phyloP scores from a whole-genome alignment of 2,329 filamentous ascomycete genomes.

The Calonectria montana region DNA sequence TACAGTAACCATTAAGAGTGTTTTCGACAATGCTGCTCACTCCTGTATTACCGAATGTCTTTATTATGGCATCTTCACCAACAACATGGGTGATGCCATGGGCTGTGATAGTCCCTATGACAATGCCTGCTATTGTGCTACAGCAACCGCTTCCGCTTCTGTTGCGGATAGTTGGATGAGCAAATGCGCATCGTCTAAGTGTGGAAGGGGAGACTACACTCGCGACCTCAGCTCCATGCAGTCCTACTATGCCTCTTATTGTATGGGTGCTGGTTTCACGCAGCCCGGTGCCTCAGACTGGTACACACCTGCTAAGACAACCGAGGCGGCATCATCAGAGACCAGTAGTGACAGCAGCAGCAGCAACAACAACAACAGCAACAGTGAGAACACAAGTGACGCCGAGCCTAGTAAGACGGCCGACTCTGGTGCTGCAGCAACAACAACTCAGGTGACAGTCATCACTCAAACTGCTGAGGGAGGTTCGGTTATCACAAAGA shows the following conservation, averaged over 20 bases:
- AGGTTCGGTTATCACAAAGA: conserved; percentile 32
- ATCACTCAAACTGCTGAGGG: conserved; percentile 41
- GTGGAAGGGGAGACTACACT: conserved; percentile 35
- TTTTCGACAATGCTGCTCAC: conserved; percentile 27
- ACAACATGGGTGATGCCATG: conserved; percentile 36
- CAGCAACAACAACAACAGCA: not conserved
- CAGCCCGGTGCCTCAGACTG: conserved; percentile 39
- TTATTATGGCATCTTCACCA: conserved; percentile 14
- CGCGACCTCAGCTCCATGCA: conserved; percentile 41
- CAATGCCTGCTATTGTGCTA: conserved; percentile 43
- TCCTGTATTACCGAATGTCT: conserved; percentile 38
- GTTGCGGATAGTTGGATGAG: conserved; percentile 35
- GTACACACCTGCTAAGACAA: conserved; percentile 39
- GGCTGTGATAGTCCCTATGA: conserved; percentile 39
- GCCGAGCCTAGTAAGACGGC: conserved; percentile 35
- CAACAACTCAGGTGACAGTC: conserved; percentile 38
- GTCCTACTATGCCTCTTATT: conserved; percentile 42
- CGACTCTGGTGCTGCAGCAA: conserved; percentile 28
- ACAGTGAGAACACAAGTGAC: conserved; percentile 2
- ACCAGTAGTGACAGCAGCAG: not conserved
- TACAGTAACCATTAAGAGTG: conserved; percentile 32
- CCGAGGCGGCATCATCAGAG: conserved; percentile 27
- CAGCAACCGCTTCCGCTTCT: conserved; percentile 30
- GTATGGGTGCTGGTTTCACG: conserved; percentile 40
- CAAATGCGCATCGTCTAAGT: conserved; percentile 34